Evolutionary conservation across 225 moss, liverwort and hornwort genomes (phyloP), one percentile per base, ranked within the genome.

Genomic region (Pseudoscleropodium purum): DNA sequence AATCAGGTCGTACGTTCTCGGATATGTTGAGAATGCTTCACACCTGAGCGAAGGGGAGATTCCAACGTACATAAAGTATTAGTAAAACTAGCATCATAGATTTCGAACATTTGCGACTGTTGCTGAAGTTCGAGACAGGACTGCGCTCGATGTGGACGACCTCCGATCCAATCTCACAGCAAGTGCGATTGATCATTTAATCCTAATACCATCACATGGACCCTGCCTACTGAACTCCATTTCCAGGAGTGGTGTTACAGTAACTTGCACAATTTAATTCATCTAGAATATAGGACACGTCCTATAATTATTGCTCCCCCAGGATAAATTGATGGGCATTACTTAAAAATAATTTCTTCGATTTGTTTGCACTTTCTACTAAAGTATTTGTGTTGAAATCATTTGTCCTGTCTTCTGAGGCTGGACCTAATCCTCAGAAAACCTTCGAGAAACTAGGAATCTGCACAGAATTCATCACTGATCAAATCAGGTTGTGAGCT

Each of bases 11-110:
- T 98, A 98, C 5, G 98, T 98, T 90, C 98, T 94, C 43, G 98
- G 97, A 87, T 98, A 98, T 61, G 98, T 98, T 65, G 98, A 98
- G 90, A 98, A 98, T 84, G 98, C 98, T 85, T 98, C 97, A 78
- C 97, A 97, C 98, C 97, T 98, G 93, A 52, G 64, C 51, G 52
- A 78, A 90, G 12, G 82, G 61, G 43, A 92, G n/a, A 87, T 68
- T 74, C 56, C 77, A 84, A 81, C 76, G n/a, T 14, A 49, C 47
- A 60, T 21, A 65, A 54, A 62, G 19, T 43, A 52, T 90, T 81
- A 89, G 70, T 33, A 49, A 63, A 62, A 84, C 76, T 49, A 79
- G 84, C 79, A 83, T 75, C n/a, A 82, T 47, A 82, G 51, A 39
- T 61, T 84, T 31, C 30, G 26, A 78, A 59, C 51, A 36, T 49